Evolutionary conservation across 768 basidiomycete species (phyloP), one percentile per base, ranked within the genome.

Genomic region (Xerocomellus amylosporus): DNA sequence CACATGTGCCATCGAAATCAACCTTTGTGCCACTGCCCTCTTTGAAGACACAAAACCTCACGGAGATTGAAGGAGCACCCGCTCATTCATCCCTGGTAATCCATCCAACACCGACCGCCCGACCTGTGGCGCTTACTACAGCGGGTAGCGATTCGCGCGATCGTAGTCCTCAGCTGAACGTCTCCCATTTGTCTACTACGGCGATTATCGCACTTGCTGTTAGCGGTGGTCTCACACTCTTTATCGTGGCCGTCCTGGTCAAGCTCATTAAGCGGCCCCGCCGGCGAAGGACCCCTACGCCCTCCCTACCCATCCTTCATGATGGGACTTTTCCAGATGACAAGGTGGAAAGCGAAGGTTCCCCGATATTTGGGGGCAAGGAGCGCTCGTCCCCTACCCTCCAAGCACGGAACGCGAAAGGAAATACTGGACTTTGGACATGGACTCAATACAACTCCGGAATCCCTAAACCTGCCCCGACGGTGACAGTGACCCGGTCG

Each of bases 341-440:
- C 38, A 69, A 68, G 44, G 75, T 71, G 53, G 70, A 74, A 34
- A 64, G 74, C 8, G 80, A 84, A 51, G 84, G 84, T 24, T 89
- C 88, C 3, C 87, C 86, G 24, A 71, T 90, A 34, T 90, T 91
- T 60, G 88, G 88, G n/a, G 88, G 89, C 2, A 83, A 84, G 61
- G 87, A 90, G 40, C 70, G 79, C 34, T 79, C 81, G 3, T 79
- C 82, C 1, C 68, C 60, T 28, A 61, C 57, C 13, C 49, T 58
- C 24, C 56, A 59, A 44, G 31, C 49, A 46, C 64, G 70, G 24
- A 60, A 72, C 60, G 74, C 73, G n/a, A 72, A 70, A 13, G 68
- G 66, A 50, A 75, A 77, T 43, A 75, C 71, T 8, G 74, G 78
- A 7, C 66, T 76, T 17, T 86, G 82, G 79, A 77, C 71, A 31